phyloP scores from a whole-genome alignment of 1,139 yeast genomes.

The Nakaseomyces bracarensis region DNA sequence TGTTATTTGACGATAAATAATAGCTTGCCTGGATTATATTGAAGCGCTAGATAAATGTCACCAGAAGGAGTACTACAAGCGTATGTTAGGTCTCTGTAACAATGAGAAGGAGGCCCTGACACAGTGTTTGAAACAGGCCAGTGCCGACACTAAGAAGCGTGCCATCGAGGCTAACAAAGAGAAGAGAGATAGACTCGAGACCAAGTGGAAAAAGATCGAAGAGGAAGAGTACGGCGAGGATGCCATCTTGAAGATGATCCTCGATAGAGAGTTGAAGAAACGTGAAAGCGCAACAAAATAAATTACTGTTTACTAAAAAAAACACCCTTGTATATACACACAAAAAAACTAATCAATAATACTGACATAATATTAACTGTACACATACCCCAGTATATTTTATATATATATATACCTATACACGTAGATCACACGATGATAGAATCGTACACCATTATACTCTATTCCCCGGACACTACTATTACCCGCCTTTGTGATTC shows the following conservation, averaged over 20 bases:
- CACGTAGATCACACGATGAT: no score
- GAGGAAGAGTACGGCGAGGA: slow-evolving; percentile 81
- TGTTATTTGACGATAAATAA: no score
- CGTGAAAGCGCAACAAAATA: slow-evolving; percentile 4
- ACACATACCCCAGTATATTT: no score
- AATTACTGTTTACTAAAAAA: slow-evolving; percentile 14
- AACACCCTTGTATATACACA: slow-evolving; percentile 11
- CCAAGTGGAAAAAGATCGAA: slow-evolving; percentile 50
- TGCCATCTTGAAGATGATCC: slow-evolving; percentile 57
- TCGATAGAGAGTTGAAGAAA: slow-evolving; percentile 38
- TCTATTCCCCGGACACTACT: no score
- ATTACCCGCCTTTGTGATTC: no score
- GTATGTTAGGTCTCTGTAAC: slow-evolving; percentile 82
- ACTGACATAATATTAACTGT: no score
- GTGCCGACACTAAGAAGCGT: slow-evolving; percentile 58
- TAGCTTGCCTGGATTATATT: slow-evolving; percentile 71
- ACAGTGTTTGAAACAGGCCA: slow-evolving; percentile 70
- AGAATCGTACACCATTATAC: no score
- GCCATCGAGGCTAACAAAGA: slow-evolving; percentile 52
- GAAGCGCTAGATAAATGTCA: slow-evolving; percentile 90
- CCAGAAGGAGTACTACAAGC: slow-evolving; percentile 55
- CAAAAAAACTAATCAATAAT: neutral
- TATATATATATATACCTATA: no score
- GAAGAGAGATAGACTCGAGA: slow-evolving; percentile 47
- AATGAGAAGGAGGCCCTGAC: slow-evolving; percentile 72